A percentile compares a stretch with the other conserved stretches of the same genome.
These are phyloP conservation scores for Phaffomyces opuntiae DNA, from an alignment of 805 yeast species.

Conservation along the genomic window DNA sequence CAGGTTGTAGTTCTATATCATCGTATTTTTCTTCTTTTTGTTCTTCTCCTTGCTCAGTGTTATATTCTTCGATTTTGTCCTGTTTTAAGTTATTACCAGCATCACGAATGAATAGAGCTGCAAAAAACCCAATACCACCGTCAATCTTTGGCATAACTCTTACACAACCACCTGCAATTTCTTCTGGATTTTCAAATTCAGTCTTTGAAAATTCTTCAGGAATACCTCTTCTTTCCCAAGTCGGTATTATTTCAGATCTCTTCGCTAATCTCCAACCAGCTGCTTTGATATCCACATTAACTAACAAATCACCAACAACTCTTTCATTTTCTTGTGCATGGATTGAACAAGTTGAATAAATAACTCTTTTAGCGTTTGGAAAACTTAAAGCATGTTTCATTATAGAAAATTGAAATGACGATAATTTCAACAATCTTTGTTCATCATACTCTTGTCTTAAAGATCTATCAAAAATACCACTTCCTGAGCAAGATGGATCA, in stretches of 20 bases:
- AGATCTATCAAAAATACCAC: constrained; percentile 83
- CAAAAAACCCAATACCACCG: constrained; percentile 99
- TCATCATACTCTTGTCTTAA: constrained; percentile 37
- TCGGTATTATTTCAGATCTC: constrained; percentile 57
- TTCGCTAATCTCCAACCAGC: constrained; percentile 73
- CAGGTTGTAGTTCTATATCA: not conserved
- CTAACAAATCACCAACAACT: constrained; percentile 74
- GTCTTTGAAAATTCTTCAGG: constrained; percentile 48
- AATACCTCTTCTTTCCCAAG: constrained; percentile 84
- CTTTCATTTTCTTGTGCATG: constrained; percentile 92
- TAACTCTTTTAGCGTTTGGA: constrained; percentile 70
- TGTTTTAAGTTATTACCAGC: constrained; percentile 1
- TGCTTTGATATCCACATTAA: constrained; percentile 53
- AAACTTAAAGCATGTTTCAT: constrained; percentile 83
- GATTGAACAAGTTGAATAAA: constrained; percentile 92
- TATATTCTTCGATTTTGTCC: not conserved
- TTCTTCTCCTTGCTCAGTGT: not conserved
- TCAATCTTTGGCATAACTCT: constrained; percentile 81
- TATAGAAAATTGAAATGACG: constrained; percentile 82
- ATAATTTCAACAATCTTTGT: constrained; percentile 61
- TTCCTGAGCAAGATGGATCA: constrained; percentile 97
- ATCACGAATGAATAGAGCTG: constrained; percentile 73
- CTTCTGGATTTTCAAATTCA: constrained; percentile 39
- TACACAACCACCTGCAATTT: constrained; percentile 78
- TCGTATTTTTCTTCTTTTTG: not conserved